Evolutionary conservation across 257 asterid species (phyloP).

Genomic region (Thymus quinquecostatus): DNA sequence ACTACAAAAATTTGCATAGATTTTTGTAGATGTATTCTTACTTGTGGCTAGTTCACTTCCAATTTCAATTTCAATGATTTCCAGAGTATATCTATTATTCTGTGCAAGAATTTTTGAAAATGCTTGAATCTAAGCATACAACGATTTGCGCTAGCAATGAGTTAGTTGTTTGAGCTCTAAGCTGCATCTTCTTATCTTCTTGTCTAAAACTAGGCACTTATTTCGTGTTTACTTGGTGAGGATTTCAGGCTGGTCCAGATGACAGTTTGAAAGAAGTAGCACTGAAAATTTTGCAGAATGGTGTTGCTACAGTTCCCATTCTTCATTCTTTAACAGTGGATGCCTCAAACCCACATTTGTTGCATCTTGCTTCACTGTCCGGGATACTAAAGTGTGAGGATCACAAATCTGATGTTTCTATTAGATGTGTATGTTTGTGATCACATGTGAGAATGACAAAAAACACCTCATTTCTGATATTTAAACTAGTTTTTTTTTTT

Average conservation of each 20-base stretch:
- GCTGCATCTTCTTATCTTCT: constrained; percentile 22
- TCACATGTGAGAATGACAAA: not conserved
- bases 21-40: not conserved
- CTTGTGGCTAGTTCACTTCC: constrained; percentile 16
- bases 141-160: not conserved
- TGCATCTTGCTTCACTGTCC: constrained; percentile 90
- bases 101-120: constrained; percentile 1
- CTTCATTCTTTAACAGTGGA: constrained; percentile 66
- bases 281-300: constrained; percentile 73
- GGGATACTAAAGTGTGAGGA: constrained; percentile 78
- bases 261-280: constrained; percentile 81
- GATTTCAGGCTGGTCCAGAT: constrained; percentile 88
- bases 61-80: constrained; percentile 20
- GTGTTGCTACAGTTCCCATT: constrained; percentile 79
- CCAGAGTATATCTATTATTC: not conserved
- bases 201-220: constrained; percentile 12
- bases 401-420: constrained; percentile 6
- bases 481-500: constrained; percentile 21
- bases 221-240: constrained; percentile 32
- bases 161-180: constrained; percentile 1
- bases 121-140: constrained; percentile 1
- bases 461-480: not conserved
- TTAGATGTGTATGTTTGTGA: constrained; percentile 4
- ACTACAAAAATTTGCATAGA: not conserved
- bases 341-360: constrained; percentile 71